Base-by-base conservation (phyloP, 768 basidiomycete species). In the Daedalea quercina region DNA sequence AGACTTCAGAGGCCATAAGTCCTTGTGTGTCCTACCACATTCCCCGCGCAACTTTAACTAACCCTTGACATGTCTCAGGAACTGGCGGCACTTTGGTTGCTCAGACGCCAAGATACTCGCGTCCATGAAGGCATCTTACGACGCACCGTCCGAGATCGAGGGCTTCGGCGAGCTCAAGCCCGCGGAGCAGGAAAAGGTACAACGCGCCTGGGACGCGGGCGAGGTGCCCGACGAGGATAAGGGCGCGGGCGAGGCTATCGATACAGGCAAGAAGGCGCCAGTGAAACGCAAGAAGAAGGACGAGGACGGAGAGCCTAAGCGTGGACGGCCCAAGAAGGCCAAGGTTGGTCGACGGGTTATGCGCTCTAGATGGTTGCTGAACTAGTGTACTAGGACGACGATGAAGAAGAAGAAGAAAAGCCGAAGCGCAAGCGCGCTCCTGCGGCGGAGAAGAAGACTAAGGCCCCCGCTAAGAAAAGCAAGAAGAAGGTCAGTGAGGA, bases 351-450 rank as follows among this genome's bases (percentile, higher is more conserved):
- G 40, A 1, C 12, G 23, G 19, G 40, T 35, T n/a, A 24, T n/a
- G 45, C 17, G 8, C 19, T 31, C 13, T 19, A 51, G 4, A 13
- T 47, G 24, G 28, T 33, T 47, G 50, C 37, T 19, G 9, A 25
- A 9, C 7, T 47, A 31, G 12, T 41, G 52, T 26, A 62, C 54
- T 57, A 63, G 40, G 57, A 54, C 23, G 60, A 61, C 1, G 59
- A 60, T 44, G 64, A 70, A 44, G 70, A 63, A 26, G 61, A 63
- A 33, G 77, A 75, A 9, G 77, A 76, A 48, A 77, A 79, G 52
- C 77, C 81, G 11, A 77, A 77, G 66, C 80, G 78, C 70, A 77
- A 76, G 55, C 73, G 75, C 52, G 71, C 75, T 11, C 69, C 66
- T n/a, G 68, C 61, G 35, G 63, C 60, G 3, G 71, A 70, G 48